Base-by-base conservation (phyloP, 129 eudicot genomes). In the Lonicera japonica region DNA sequence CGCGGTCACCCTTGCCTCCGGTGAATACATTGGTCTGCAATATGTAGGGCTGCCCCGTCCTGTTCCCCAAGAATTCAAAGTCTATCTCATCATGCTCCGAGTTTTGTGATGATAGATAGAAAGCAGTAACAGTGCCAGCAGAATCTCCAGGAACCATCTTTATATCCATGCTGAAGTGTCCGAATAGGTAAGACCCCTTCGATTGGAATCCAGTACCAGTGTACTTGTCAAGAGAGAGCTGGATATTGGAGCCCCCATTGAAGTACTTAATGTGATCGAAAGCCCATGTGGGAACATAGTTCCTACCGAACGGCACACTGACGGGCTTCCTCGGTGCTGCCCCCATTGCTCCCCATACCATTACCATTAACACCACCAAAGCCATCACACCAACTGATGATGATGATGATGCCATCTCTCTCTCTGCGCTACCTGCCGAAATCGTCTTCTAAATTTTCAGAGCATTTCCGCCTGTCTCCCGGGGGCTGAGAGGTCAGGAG, bases 131-230 rank as follows among this genome's bases (percentile, higher is more conserved):
- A 1, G 95, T 86, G 72, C 97, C 97, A 54, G 95, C 97, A 56
- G 97, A 89, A 64, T 89, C 97, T 22, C 97, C 95, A 23, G 80
- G 68, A 67, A 83, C 89, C 86, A 90, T 71, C 79, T 90, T 90
- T 20, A 90, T 80, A 21, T 77, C 80, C 97, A 90, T 90, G 69
- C 95, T 83, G 47, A 90, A 86, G 77, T 90, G 95, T 20, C 97
- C 97, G 20, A 90, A 90, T 3, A 90, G 79, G 53, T 90, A 90
- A 50, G 89, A 81, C 2, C 95, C 95, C 73, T 90, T 90, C 0
- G 97, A 90, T 48, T 90, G 97, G 61, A 90, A 90, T 8, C 97
- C 97, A 51, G 97, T 90, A 19, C 97, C 97, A 11, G 97, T 86
- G 71, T 77, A 71, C 6, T 86, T 90, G 70, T 90, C 97, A 13